Evolutionary conservation across 176 grass and related monocot species (phyloP), one percentile per base, ranked within the genome.

Genomic region (Oryza meridionalis): DNA sequence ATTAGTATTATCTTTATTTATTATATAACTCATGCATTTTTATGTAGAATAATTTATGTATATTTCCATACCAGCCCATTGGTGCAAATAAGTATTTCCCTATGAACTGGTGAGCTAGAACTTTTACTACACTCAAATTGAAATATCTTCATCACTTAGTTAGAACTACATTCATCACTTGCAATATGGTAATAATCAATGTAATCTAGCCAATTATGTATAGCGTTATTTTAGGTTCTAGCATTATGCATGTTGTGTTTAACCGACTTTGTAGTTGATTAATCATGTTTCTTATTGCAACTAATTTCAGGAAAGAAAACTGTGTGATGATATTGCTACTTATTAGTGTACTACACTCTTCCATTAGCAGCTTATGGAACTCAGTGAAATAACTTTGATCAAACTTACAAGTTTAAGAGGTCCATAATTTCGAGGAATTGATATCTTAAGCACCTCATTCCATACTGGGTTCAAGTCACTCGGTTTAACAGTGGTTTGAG

Each of bases 381-480:
- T 22, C 24, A 83, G 27, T 7, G 67, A 83, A 24, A 84, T 25
- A 68, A 31, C 17, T 76, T 26, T 31, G 46, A 86, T 76, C 75
- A 74, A 85, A 84, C 91, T 85, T 89, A 99, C 96, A 83, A 99
- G 90, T 88, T 99, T 99, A 79, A 99, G 86, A 91, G 93, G 85
- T 50, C 96, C 93, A 59, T 96, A 94, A 76, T 81, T 91, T 85
- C 84, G 93, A 76, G 96, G 96, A 81, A 99, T 75, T 87, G 88
- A 84, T 82, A 99, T 69, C 45, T 90, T 94, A 77, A 99, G 86
- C 67, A 92, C 93, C 81, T 99, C 96, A 89, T 99, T 95, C 93
- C 96, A 99, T 75, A 99, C 76, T 26, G 96, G 96, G 84, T 99
- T 99, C 73, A 99, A 66, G 69, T 96, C 92, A 77, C 93, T 99